Conservation (phyloP, 108 stramenopile species). For the Skeletonema grethae region DNA sequence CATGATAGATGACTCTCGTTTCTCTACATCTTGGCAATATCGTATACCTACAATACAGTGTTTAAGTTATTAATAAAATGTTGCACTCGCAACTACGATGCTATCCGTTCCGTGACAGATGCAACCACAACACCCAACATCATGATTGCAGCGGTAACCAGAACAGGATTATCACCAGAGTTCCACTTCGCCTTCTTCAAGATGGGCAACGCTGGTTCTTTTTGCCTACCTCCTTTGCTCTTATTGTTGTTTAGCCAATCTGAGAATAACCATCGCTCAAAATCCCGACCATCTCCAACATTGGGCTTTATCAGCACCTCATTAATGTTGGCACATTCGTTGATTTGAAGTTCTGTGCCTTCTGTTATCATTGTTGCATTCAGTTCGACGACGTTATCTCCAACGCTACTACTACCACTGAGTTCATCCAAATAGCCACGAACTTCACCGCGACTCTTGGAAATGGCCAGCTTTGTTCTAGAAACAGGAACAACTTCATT, state of each 20-base stretch:
- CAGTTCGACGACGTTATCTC: conserved; percentile 8
- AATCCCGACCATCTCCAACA: conserved; percentile 48
- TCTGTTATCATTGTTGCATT: not conserved
- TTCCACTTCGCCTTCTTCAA: conserved; percentile 88
- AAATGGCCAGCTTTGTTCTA: conserved; percentile 74
- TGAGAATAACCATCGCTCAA: conserved; percentile 83
- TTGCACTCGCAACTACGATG: conserved; percentile 10
- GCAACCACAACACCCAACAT: conserved; percentile 65
- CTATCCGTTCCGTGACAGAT: conserved; percentile 66
- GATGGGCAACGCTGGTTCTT: conserved; percentile 80
- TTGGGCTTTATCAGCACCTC: conserved; percentile 4
- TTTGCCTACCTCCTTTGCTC: conserved; percentile 63
- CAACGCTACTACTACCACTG: conserved; percentile 7
- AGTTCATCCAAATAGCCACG: conserved; percentile 80
- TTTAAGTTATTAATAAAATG: not conserved
- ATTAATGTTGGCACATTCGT: not conserved
- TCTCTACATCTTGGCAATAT: too few relatives aligned
- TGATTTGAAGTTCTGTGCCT: not conserved
- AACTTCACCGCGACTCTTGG: conserved; percentile 64
- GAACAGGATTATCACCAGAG: conserved; percentile 85
- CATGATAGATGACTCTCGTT: not conserved
- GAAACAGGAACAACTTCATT: conserved; percentile 75
- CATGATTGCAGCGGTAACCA: conserved; percentile 74
- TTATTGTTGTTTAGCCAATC: conserved; percentile 72
- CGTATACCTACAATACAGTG: too few relatives aligned